Base-by-base conservation (phyloP, 1,284 basidiomycete species). In the Malassezia equina region DNA sequence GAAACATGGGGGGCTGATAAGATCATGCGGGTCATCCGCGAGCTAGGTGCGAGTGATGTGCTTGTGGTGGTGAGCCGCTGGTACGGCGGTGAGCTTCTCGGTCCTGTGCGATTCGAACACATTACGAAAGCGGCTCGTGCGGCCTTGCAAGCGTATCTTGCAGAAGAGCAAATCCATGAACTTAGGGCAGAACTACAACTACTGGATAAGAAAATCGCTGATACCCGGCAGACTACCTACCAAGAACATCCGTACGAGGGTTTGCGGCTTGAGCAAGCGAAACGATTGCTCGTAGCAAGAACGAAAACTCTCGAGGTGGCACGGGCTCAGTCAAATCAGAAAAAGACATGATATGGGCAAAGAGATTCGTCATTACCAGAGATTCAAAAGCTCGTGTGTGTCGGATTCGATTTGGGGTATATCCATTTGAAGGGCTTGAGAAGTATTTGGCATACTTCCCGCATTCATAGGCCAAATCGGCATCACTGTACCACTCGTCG, bases 81-180 rank as follows among this genome's bases (percentile, higher is more conserved):
- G 85, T 89, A 84, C 64, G 87, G 86, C 0, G 88, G 87, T 8
- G 82, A 80, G 24, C 77, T 88, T 77, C 71, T 84, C 4, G 83
- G 83, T 2, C 81, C 82, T 9, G 80, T 78, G 9, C 79, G 87
- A n/a, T 90, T 88, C 71, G 75, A 80, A 1, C 86, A 89, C 63
- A 85, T 89, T 58, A 83, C 85, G 68, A 81, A 79, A 4, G 87
- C 85, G 65, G 78, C 86, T 1, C 75, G 79, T 13, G 84, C 86
- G 66, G 86, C 86, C 7, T 84, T 86, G 66, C 79, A 79, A 23
- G 75, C 77, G 27, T 85, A 86, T 78, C 81, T 81, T 58, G 77
- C 78, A 33, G 76, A 80, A 43, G 85, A 86, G 56, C 59, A 59
- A 29, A 41, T 73, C 9, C 53, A 55, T 1, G 58, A 63, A 34